Evolutionary conservation across 1,139 yeast species (phyloP), one percentile per base, ranked within the genome.

Genomic region (Zygotorulaspora mrakii): DNA sequence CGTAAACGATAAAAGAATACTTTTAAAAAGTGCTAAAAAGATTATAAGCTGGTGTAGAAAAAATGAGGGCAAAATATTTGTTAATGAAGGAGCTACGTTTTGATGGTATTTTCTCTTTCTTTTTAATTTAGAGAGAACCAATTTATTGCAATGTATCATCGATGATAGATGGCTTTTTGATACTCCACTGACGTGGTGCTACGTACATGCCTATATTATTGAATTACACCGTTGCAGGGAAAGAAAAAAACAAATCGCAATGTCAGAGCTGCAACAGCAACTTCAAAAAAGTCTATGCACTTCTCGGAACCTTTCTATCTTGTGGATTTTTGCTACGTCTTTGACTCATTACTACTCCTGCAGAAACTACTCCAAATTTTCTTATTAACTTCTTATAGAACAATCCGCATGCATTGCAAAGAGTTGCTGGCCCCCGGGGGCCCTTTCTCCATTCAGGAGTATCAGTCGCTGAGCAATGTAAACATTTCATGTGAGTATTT

Each of bases 361-460:
- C 52, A 10, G 49, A 47, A 16, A 43, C 45, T 4, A 35, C 40
- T 4, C 53, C 55, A 39, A 54, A 54, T 34, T 47, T 50, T 32
- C 46, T 48, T 12, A 49, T 39, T 26, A 56, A 31, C 40, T 58
- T 58, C 23, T 53, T 49, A 40, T 56, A 57, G 39, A 76, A 84
- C 36, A 87, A 68, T 0, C 96, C 96, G 65, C 96, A 87, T 0
- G 95, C 95, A 61, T 87, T 87, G 63, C 95, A 87, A 43, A 87
- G 67, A 0, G 94, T 84, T 37, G 94, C 70, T 10, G 82, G 83
- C 0, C 95, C 96, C 46, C 78, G 76, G 2, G 95, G 95, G 0
- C 95, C 95, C 42, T 88, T 71, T 50, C 95, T 70, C 95, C 96
- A 87, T 65, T 87, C 95, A 1, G 95, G 95, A 1, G 96, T 86